Conservation (phyloP, 495 filamentous ascomycete species). For the Penicillium bovifimosum region DNA sequence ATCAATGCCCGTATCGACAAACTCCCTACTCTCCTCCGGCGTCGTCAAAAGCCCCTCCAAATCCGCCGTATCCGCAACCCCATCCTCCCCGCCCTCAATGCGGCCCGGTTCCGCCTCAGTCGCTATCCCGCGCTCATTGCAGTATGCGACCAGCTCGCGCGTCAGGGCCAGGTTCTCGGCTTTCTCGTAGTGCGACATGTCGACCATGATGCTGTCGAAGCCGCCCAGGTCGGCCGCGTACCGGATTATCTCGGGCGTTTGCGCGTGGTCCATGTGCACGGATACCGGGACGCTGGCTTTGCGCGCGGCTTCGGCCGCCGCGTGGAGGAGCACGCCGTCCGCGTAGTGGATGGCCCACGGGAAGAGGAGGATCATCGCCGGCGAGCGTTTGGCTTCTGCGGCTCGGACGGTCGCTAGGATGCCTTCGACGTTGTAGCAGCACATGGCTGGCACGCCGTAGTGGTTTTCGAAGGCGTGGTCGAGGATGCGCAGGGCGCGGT, state of each 20-base stretch:
- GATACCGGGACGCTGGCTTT: conserved; percentile 64
- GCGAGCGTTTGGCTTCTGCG: conserved; percentile 66
- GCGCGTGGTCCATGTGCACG: conserved; percentile 73
- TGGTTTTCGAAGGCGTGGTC: conserved; percentile 57
- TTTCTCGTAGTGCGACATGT: conserved; percentile 79
- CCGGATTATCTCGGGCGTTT: conserved; percentile 64
- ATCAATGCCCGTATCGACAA: conserved; percentile 74
- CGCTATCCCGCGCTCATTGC: conserved; percentile 68
- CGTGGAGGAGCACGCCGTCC: conserved; percentile 55
- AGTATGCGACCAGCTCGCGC: conserved; percentile 62
- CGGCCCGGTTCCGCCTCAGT: conserved; percentile 77
- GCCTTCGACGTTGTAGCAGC: conserved; percentile 82
- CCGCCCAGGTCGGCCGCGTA: conserved; percentile 58
- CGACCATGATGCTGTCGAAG: conserved; percentile 80
- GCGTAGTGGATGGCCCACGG: conserved; percentile 78
- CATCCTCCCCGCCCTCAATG: conserved; percentile 83
- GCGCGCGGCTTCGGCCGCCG: conserved; percentile 57
- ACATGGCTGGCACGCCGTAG: conserved; percentile 72
- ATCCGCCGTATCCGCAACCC: conserved; percentile 69
- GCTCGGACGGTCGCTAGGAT: conserved; percentile 75
- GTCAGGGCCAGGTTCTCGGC: conserved; percentile 72
- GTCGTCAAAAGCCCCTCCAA: conserved; percentile 72
- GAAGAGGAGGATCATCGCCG: conserved; percentile 80
- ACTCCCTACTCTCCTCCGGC: conserved; percentile 68
- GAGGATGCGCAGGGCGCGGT: conserved; percentile 64